phyloP scores from a whole-genome alignment of 768 basidiomycete species.

The Suillus discolor region DNA sequence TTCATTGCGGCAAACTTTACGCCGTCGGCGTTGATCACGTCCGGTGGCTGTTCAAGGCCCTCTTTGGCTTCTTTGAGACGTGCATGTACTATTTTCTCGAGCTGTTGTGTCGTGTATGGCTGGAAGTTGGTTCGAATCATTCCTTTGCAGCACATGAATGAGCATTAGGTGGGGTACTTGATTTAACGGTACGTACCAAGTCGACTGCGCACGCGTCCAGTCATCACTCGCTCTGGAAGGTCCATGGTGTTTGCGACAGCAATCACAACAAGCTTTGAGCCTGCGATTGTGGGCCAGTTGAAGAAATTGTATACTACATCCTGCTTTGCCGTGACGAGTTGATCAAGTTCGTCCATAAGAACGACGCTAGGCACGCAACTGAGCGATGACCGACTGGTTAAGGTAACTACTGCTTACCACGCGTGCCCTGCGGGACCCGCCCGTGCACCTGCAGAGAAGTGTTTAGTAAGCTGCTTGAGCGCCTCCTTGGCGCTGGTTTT shows the following conservation, averaged over 20 bases:
- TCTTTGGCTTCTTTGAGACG: conserved; percentile 66
- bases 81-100: conserved; percentile 85
- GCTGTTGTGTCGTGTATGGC: conserved; percentile 78
- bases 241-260: conserved; percentile 99
- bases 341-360: conserved; percentile 98
- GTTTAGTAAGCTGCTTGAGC: conserved; percentile 70
- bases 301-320: conserved; percentile 99
- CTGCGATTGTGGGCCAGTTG: conserved; percentile 94
- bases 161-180: neutral
- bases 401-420: conserved; percentile 57
- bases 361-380: conserved; percentile 69
- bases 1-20: conserved; percentile 84
- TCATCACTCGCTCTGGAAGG: conserved; percentile 92
- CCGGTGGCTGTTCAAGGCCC: conserved; percentile 49
- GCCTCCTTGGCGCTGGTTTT: conserved; percentile 80
- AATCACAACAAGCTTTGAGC: conserved; percentile 89
- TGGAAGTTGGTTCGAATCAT: conserved; percentile 93
- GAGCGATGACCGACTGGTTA: neutral
- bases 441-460: conserved; percentile 69
- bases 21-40: conserved; percentile 67
- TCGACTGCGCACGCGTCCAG: conserved; percentile 88
- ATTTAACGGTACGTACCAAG: conserved; percentile 57
- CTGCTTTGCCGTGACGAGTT: conserved; percentile 93
- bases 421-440: conserved; percentile 85
- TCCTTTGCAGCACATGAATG: conserved; percentile 45